Base-by-base conservation (phyloP, 257 asterid genomes). In the Primulina eburnea region DNA sequence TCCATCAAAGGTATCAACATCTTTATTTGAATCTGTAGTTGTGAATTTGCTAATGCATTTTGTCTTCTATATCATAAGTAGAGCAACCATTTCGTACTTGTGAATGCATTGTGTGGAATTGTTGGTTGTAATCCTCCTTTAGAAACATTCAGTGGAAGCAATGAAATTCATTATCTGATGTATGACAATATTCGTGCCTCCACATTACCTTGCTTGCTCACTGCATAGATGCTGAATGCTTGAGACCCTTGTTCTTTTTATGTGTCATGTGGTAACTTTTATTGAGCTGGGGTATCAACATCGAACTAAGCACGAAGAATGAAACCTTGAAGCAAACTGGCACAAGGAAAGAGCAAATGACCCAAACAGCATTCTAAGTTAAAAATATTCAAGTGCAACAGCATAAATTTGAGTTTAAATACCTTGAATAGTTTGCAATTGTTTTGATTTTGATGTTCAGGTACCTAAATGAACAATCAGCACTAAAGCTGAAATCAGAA, bases 391-490 rank as follows among this genome's bases (percentile, higher is more conserved):
- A 50, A 11, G 55, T 43, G 12, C 18, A 12, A 16, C 57, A 6
- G 18, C 12, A 50, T 5, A 50, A 4, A 17, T 14, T 43, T 50
- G 20, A 17, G 21, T 14, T 50, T 17, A 17, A 50, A 16, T 50
- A 50, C 58, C 50, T 74, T 60, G 43, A 67, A 37, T 18, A 62
- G 67, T 40, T 34, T 59, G 34, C 61, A 56, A 33, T 62, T 50
- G 58, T 71, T 68, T 17, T 35, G 70, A 71, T 67, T 71, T 63
- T 75, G 68, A 63, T 73, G 55, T 56, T 71, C 79, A 85, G 90
- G 61, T 85, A 77, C 75, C 76, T 85, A 64, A 79, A 85, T 58
- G 85, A 85, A 77, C 86, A 83, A 73, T 53, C 76, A 30, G 68
- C 76, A 24, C 62, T 81, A 65, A 81, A 73, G 81, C 82, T 74